Evolutionary conservation across 768 basidiomycete genomes (phyloP).

Genomic region (Leccinum subtestaceum): DNA sequence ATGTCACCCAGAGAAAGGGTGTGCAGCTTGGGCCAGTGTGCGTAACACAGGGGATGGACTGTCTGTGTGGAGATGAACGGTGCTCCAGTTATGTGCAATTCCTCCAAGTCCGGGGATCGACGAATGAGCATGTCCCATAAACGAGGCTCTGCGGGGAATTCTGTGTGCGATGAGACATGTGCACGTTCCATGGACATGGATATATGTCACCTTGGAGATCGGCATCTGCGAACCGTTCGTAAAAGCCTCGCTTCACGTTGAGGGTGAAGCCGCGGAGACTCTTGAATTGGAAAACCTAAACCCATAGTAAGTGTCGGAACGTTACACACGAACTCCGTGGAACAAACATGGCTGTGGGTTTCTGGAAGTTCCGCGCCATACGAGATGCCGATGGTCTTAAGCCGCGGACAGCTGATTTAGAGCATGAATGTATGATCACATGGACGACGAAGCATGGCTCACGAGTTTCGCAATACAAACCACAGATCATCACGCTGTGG

Average conservation of each 20-base stretch:
- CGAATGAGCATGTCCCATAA: conserved; percentile 73
- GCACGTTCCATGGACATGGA: background rate
- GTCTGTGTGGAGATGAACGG: conserved; percentile 40
- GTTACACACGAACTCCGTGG: background rate
- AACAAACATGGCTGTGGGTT: conserved; percentile 59
- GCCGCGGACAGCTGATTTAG: conserved; percentile 55
- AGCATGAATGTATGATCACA: background rate
- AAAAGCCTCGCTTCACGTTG: conserved; percentile 59
- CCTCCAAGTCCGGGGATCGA: conserved; percentile 63
- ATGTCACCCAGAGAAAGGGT: conserved; percentile 65
- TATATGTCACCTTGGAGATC: conserved; percentile 49
- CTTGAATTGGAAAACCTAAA: conserved; percentile 66
- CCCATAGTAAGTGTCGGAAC: background rate
- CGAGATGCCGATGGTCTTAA: conserved; percentile 60
- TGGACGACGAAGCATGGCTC: conserved; percentile 16
- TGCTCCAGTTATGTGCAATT: conserved; percentile 45
- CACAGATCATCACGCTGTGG: conserved; percentile 74
- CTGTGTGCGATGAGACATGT: conserved; percentile 15
- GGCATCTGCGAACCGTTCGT: conserved; percentile 52
- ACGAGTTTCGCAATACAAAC: conserved; percentile 70
- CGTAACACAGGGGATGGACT: conserved; percentile 51
- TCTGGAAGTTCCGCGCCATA: conserved; percentile 60
- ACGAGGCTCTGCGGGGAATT: conserved; percentile 22
- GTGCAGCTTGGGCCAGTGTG: conserved; percentile 65
- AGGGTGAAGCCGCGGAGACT: conserved; percentile 62